A percentile compares a stretch with the other conserved stretches of the same genome.
Conservation (phyloP, 1,284 basidiomycete species). For the Malassezia nana region DNA sequence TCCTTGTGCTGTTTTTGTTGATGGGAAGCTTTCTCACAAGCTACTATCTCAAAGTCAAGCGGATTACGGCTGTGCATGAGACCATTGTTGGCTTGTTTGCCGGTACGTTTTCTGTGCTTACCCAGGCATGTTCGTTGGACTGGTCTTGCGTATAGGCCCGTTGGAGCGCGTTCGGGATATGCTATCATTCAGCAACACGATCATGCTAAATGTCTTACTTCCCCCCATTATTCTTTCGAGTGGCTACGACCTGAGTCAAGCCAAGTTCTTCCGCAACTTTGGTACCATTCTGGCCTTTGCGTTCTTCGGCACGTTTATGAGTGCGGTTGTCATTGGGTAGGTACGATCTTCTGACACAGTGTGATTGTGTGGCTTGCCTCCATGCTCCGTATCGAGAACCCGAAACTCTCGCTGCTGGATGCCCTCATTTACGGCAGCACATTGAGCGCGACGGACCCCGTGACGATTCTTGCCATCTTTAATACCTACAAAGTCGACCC, state of each 20-base stretch:
- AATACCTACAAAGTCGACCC: conserved; percentile 98
- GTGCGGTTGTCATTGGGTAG: conserved; percentile 87
- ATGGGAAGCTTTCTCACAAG: conserved; percentile 89
- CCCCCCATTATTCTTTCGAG: conserved; percentile 98
- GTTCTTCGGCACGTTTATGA: conserved; percentile 91
- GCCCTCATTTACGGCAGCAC: conserved; percentile 95
- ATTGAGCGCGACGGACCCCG: conserved; percentile 91
- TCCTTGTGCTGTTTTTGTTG: conserved; percentile 77
- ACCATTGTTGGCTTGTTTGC: conserved; percentile 91
- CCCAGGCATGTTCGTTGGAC: conserved; percentile 75
- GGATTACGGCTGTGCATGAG: conserved; percentile 90
- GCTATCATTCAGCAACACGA: conserved; percentile 91
- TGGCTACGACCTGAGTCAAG: conserved; percentile 92
- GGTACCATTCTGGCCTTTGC: conserved; percentile 77
- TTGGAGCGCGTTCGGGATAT: conserved; percentile 91
- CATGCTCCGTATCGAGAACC: conserved; percentile 59
- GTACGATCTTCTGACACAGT: conserved; percentile 53
- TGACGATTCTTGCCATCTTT: conserved; percentile 97
- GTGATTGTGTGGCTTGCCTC: conserved; percentile 93
- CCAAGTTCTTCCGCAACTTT: conserved; percentile 77
- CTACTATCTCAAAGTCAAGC: conserved; percentile 93
- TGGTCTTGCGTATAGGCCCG: conserved; percentile 78
- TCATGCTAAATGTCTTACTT: conserved; percentile 93
- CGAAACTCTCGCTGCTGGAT: conserved; percentile 53
- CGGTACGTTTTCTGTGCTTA: conserved; percentile 39